Conservation (phyloP, 352 stramenopile genomes). For the Globisporangium viniferum region DNA sequence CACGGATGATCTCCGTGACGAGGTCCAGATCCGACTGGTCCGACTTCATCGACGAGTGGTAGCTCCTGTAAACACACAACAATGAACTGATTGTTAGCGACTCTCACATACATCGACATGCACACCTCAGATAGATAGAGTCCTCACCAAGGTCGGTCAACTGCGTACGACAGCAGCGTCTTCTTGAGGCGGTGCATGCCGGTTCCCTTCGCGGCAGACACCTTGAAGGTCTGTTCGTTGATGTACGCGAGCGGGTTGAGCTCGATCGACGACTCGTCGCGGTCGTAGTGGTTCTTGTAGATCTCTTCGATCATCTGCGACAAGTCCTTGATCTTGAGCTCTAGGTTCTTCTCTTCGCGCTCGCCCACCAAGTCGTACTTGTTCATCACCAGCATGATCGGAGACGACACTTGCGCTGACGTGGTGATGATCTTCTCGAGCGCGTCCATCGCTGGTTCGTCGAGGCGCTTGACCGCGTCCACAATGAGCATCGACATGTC, state of each 20-base stretch:
- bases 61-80: constrained; percentile 37
- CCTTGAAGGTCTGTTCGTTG: constrained; percentile 68
- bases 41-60: constrained; percentile 85
- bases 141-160: constrained; percentile 61
- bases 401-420: constrained; percentile 68
- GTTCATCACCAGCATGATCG: constrained; percentile 87
- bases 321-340: constrained; percentile 68
- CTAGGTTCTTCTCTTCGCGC: constrained; percentile 51
- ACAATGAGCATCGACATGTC: constrained; percentile 85
- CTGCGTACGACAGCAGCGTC: constrained; percentile 60
- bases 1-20: constrained; percentile 85
- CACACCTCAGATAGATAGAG: neutral
- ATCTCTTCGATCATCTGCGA: constrained; percentile 83
- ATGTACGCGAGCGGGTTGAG: constrained; percentile 71
- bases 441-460: constrained; percentile 72
- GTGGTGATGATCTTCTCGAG: constrained; percentile 78
- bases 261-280: constrained; percentile 44
- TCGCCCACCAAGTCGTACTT: constrained; percentile 70
- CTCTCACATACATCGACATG: neutral
- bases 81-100: neutral
- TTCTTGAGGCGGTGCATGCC: constrained; percentile 66
- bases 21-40: constrained; percentile 79
- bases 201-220: constrained; percentile 72
- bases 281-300: constrained; percentile 64
- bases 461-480: constrained; percentile 80